Percentiles rank a stretch among this genome's conserved stretches.
Evolutionary conservation across 345 rosid genomes (phyloP).

Genomic region (Populus alba): DNA sequence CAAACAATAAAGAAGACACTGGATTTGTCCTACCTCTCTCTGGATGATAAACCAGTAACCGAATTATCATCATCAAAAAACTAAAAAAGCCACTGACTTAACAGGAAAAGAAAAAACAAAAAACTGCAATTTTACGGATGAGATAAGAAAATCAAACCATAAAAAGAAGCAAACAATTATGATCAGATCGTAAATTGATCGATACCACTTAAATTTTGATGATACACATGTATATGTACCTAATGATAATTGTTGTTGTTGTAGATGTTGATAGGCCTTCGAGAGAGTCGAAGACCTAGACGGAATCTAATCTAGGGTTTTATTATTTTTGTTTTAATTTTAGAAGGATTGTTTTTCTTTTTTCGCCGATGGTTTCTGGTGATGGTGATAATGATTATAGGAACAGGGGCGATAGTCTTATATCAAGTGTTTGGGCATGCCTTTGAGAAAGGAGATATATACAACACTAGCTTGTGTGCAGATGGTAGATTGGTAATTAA

Average conservation of each 20-base stretch:
- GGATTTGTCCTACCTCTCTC: neutral
- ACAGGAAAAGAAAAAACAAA: too few relatives aligned
- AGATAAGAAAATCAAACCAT: neutral
- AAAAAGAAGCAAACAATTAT: neutral
- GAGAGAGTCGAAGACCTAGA: constrained; percentile 31
- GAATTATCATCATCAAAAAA: neutral
- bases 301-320: constrained; percentile 15
- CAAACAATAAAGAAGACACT: neutral
- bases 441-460: neutral
- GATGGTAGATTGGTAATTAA: neutral
- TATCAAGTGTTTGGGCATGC: neutral
- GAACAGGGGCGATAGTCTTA: neutral
- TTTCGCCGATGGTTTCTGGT: neutral
- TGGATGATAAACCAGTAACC: neutral
- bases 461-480: neutral
- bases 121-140: neutral
- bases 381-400: neutral
- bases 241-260: neutral
- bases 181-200: neutral
- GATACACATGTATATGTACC: constrained; percentile 5
- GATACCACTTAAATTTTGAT: neutral
- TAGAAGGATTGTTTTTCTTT: neutral
- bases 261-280: constrained; percentile 25
- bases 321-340: neutral
- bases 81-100: neutral